Base-by-base conservation (phyloP, 495 filamentous ascomycete genomes). In the Podospora anserina region DNA sequence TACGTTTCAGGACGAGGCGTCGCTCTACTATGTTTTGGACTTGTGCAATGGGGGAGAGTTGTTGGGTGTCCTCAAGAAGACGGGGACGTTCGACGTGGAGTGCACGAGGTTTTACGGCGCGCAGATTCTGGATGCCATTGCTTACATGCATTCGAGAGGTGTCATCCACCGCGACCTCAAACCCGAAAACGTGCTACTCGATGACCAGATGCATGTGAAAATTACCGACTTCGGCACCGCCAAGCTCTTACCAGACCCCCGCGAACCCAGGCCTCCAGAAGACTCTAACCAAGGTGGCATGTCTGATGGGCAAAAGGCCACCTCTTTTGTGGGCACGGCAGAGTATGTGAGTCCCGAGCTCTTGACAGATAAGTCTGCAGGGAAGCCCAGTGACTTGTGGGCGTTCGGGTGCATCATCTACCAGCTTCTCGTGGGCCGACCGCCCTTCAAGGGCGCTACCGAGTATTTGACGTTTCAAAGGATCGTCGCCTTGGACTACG, bases 401-500 rank as follows among this genome's bases (percentile, higher is more conserved):
- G 96, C 96, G 3, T 97, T 98, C 82, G 96, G 96, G n/a, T 99
- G 96, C 78, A 99, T 99, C 69, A 90, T 99, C 67, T 99, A 97
- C 77, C 96, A 99, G 79, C 85, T 99, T 34, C 81, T 99, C 49
- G 91, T 91, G 30, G 96, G 96, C 18, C 87, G 96, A 60, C 96
- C 96, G 16, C 96, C 96, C 0, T 99, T 99, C 83, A 99, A 99
- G 78, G 96, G 90, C 2, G 91, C 84, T n/a, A 97, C 97, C 71
- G 96, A 99, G 78, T 99, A 97, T 72, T 86, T 92, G 70, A 99
- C 96, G 0, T 99, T 99, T 77, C 96, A 99, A 75, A 98, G 97
- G 79, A 99, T 99, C 69, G 92, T 99, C 56, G 87, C 84, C 26
- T 82, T 99, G 61, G 94, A 98, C 44, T 99, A 97, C 73, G 90